Evolutionary conservation across 2,329 filamentous ascomycete species (phyloP).

Genomic region (Bipolaris oryzae): DNA sequence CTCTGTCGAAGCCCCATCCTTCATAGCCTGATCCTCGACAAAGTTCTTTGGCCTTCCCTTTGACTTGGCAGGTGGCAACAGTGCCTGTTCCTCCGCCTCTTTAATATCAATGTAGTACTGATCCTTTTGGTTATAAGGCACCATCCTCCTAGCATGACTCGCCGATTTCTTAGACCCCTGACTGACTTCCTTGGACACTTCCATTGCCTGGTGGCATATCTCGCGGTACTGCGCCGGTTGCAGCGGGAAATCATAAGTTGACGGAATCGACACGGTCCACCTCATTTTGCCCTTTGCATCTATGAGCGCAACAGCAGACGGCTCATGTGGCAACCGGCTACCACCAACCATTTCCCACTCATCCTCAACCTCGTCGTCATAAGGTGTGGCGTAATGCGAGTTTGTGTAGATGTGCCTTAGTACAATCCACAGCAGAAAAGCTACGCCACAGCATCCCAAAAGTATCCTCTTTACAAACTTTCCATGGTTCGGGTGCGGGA

Average conservation of each 20-base stretch:
- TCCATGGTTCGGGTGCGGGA: conserved; percentile 59
- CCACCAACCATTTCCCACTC: conserved; percentile 72
- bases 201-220: conserved; percentile 70
- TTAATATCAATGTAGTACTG: conserved; percentile 74
- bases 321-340: conserved; percentile 70
- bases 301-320: conserved; percentile 72
- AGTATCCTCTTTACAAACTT: conserved; percentile 64
- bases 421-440: conserved; percentile 60
- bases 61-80: conserved; percentile 59
- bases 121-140: conserved; percentile 67
- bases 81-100: conserved; percentile 69
- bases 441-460: conserved; percentile 57
- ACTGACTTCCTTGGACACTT: conserved; percentile 63
- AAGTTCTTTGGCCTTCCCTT: conserved; percentile 46
- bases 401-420: conserved; percentile 41
- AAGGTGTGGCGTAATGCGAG: conserved; percentile 21
- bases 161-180: conserved; percentile 37
- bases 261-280: conserved; percentile 84
- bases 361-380: conserved; percentile 37
- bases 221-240: conserved; percentile 68
- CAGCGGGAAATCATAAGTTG: conserved; percentile 69
- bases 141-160: conserved; percentile 41
- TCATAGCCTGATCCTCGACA: conserved; percentile 47
- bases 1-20: conserved; percentile 33
- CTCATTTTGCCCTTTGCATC: conserved; percentile 68